Conservation (phyloP, 1,284 basidiomycete species). For the Wallemia ichthyophaga region DNA sequence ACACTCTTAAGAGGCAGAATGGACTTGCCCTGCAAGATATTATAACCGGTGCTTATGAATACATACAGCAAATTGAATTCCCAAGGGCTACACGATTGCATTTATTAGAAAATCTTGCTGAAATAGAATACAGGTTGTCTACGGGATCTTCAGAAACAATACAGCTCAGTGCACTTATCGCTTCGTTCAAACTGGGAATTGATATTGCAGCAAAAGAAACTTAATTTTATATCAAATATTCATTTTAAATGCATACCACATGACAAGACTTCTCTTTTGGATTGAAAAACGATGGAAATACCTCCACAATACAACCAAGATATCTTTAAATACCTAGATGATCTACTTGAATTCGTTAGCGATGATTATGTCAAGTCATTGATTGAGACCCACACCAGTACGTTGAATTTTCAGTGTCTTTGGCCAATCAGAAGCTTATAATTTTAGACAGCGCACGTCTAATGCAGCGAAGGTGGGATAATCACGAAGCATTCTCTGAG, state of each 20-base stretch:
- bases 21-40: slow-evolving; percentile 87
- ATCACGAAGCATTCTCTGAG: background rate
- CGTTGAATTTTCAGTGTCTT: no score
- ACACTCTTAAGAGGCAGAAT: slow-evolving; percentile 56
- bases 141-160: slow-evolving; percentile 83
- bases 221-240: background rate
- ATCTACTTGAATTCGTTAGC: background rate
- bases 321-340: background rate
- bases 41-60: slow-evolving; percentile 74
- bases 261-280: background rate
- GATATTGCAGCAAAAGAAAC: slow-evolving; percentile 11
- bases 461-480: background rate
- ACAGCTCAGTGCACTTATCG: slow-evolving; percentile 68
- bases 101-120: slow-evolving; percentile 63
- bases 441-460: background rate
- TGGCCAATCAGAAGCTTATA: no score
- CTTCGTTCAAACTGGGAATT: slow-evolving; percentile 75
- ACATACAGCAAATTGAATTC: slow-evolving; percentile 56
- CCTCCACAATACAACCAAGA: background rate
- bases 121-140: slow-evolving; percentile 77
- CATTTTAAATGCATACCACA: background rate
- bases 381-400: no score
- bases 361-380: background rate
- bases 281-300: background rate
- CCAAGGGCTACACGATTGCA: slow-evolving; percentile 63